A percentile compares a stretch with the other conserved stretches of the same genome.
Evolutionary conservation across 1,284 basidiomycete species (phyloP).

Genomic region (Rhodofomes roseus): DNA sequence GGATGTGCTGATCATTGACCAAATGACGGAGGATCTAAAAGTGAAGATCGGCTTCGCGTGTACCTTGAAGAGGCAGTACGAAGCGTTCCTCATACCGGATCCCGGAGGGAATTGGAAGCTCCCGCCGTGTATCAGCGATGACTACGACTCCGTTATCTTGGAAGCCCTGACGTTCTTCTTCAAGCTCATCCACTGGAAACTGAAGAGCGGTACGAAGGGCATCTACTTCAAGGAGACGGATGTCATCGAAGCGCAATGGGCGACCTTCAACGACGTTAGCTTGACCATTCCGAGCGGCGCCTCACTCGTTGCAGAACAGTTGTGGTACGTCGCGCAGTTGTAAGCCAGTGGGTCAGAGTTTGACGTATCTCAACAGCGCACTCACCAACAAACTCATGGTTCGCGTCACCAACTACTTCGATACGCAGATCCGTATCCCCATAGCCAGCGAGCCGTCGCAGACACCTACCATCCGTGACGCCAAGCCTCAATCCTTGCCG

Average conservation of each 20-base stretch:
- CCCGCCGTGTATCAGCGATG: conserved; percentile 82
- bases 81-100: conserved; percentile 84
- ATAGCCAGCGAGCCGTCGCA: conserved; percentile 25
- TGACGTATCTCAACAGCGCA: conserved; percentile 43
- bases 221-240: conserved; percentile 98
- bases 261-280: conserved; percentile 92
- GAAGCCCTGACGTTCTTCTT: conserved; percentile 92
- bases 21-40: conserved; percentile 93
- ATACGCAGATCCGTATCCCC: conserved; percentile 87
- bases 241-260: conserved; percentile 94
- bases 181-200: conserved; percentile 91
- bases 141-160: conserved; percentile 88
- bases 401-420: conserved; percentile 90
- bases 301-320: conserved; percentile 88
- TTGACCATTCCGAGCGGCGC: conserved; percentile 89
- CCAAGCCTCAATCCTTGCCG: conserved; percentile 11
- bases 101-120: conserved; percentile 86
- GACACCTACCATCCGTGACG: conserved; percentile 12
- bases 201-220: conserved; percentile 89
- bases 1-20: conserved; percentile 89
- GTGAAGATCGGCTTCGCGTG: conserved; percentile 92
- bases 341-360: conserved; percentile 1
- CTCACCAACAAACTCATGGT: conserved; percentile 89
- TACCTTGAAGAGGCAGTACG: conserved; percentile 92
- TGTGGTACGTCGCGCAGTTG: conserved; percentile 59